Evolutionary conservation across 805 yeast genomes (phyloP).

Genomic region (Tetrapisispora iriomotensis): DNA sequence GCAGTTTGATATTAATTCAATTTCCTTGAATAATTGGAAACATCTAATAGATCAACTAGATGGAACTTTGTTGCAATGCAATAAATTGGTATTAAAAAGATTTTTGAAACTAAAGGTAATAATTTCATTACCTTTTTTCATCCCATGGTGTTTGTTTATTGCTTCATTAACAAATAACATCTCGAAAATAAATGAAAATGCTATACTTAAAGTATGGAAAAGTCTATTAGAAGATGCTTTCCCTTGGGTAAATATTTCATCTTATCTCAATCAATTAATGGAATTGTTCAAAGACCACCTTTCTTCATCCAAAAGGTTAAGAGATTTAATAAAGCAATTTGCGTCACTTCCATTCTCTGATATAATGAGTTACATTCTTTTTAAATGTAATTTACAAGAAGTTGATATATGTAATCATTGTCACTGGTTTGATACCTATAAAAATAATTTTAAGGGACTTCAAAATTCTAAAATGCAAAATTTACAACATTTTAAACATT

Average conservation of each 20-base stretch:
- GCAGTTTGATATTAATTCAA: constrained; percentile 18
- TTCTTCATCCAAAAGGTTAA: neutral
- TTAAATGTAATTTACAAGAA: constrained; percentile 47
- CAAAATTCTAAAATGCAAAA: neutral
- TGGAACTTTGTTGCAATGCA: neutral
- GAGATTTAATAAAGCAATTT: neutral
- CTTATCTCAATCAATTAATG: constrained; percentile 47
- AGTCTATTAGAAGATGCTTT: constrained; percentile 39
- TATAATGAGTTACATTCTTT: neutral
- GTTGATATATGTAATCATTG: constrained; percentile 83
- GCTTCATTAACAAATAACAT: constrained; percentile 51
- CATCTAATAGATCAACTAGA: too few species aligned
- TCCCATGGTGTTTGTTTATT: constrained; percentile 68
- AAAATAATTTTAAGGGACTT: constrained; percentile 11
- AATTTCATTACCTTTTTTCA: constrained; percentile 59
- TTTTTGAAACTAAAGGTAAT: constrained; percentile 14
- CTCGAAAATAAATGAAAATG: constrained; percentile 15
- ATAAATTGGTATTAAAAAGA: neutral
- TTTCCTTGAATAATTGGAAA: too few species aligned
- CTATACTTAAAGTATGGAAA: constrained; percentile 20
- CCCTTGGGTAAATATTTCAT: constrained; percentile 60
- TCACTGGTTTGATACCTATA: constrained; percentile 59
- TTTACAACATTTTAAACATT: constrained; percentile 23
- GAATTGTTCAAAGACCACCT: neutral
- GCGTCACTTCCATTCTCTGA: neutral